Conservation (phyloP, 192 early-diverging fungal species). For the Coemansia sp. region DNA sequence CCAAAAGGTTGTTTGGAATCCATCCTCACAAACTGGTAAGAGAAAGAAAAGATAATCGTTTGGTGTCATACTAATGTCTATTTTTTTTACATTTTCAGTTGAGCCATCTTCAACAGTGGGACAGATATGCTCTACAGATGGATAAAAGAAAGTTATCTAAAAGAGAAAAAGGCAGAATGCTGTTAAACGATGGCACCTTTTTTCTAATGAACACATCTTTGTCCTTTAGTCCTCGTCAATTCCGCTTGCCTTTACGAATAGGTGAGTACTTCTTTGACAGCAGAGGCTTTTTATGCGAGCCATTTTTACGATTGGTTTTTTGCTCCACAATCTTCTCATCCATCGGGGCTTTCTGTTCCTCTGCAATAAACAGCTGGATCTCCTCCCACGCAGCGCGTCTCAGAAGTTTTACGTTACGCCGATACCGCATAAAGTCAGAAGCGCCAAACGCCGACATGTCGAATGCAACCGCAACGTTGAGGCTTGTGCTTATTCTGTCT, state of each 20-base stretch:
- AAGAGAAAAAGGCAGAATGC: background rate
- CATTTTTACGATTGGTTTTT: background rate
- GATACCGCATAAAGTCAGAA: conserved; percentile 25
- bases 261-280: conserved; percentile 1
- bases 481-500: background rate
- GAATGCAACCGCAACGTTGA: conserved; percentile 41
- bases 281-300: background rate
- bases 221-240: background rate
- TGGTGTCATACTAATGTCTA: too few species aligned
- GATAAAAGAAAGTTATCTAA: too few species aligned
- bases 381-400: conserved; percentile 29
- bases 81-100: too few species aligned
- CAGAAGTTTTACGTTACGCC: conserved; percentile 10
- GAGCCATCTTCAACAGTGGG: too few species aligned
- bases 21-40: too few species aligned
- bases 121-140: too few species aligned
- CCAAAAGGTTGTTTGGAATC: too few species aligned
- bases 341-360: conserved; percentile 14
- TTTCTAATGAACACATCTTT: background rate
- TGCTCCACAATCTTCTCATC: background rate
- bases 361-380: conserved; percentile 34
- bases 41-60: too few species aligned
- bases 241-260: background rate
- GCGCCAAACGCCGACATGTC: conserved; percentile 36
- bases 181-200: background rate